Conservation (phyloP, 352 stramenopile species). For the Globisporangium takayamanum region DNA sequence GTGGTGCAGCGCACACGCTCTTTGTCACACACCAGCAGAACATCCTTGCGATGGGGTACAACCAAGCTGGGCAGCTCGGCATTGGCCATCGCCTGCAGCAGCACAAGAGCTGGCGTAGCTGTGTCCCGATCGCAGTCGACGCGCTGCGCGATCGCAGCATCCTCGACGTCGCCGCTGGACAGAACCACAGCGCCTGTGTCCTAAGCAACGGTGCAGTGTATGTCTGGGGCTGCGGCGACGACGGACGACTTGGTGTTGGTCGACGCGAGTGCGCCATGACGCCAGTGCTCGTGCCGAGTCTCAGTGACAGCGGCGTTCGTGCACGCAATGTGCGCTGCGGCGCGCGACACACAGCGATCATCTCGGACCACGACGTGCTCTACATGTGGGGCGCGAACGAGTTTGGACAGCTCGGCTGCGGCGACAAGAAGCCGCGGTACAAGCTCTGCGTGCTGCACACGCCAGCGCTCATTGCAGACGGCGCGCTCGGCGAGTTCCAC, state of each 20-base stretch:
- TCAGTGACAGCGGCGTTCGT: slow-evolving; percentile 35
- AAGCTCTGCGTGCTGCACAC: slow-evolving; percentile 39
- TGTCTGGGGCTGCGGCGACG: slow-evolving; percentile 65
- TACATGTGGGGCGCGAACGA: slow-evolving; percentile 80
- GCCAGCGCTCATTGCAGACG: slow-evolving; percentile 33
- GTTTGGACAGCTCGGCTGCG: slow-evolving; percentile 67
- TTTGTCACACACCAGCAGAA: slow-evolving; percentile 75
- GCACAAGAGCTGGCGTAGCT: slow-evolving; percentile 61
- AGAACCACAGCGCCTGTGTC: slow-evolving; percentile 70
- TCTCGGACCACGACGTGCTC: slow-evolving; percentile 61
- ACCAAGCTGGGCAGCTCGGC: slow-evolving; percentile 67
- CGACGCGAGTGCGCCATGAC: slow-evolving; percentile 27
- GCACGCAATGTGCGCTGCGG: slow-evolving; percentile 54
- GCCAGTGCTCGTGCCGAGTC: slow-evolving; percentile 27
- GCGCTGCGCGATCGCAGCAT: slow-evolving; percentile 48
- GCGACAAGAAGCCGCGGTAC: slow-evolving; percentile 36
- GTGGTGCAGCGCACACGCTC: slow-evolving; percentile 61
- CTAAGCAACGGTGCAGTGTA: slow-evolving; percentile 72
- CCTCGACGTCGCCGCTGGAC: slow-evolving; percentile 56
- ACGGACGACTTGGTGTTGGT: slow-evolving; percentile 52
- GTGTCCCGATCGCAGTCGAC: slow-evolving; percentile 43
- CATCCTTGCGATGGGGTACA: slow-evolving; percentile 73
- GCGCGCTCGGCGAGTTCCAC: slow-evolving; percentile 66
- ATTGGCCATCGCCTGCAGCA: slow-evolving; percentile 59
- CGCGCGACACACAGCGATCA: slow-evolving; percentile 52